Percentiles rank a stretch among this genome's conserved stretches.
Evolutionary conservation across 176 grass and related monocot species (phyloP).

Genomic region (Hordeum marinum): DNA sequence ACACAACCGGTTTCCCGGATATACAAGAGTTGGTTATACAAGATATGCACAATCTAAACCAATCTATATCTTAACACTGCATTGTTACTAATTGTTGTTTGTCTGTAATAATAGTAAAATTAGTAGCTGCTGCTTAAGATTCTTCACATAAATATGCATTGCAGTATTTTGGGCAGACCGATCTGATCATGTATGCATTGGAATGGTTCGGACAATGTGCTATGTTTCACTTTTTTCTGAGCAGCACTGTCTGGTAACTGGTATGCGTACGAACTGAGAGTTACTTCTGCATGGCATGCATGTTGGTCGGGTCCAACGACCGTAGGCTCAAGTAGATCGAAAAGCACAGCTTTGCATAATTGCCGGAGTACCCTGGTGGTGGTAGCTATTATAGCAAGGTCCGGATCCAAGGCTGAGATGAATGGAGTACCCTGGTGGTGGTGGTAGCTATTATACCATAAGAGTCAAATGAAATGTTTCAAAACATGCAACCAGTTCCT

Average conservation of each 20-base stretch:
- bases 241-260: not conserved
- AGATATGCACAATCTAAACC: too few relatives aligned
- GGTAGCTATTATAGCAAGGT: not conserved
- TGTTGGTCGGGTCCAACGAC: not conserved
- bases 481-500: too few relatives aligned
- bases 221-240: not conserved
- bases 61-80: too few relatives aligned
- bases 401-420: not conserved
- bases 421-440: not conserved
- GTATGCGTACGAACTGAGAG: not conserved
- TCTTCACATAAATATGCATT: not conserved
- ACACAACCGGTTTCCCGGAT: too few relatives aligned
- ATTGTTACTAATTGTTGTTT: not conserved
- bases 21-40: too few relatives aligned
- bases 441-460: not conserved
- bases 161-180: not conserved
- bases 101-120: not conserved
- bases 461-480: not conserved
- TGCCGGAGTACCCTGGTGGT: not conserved
- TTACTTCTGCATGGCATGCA: not conserved
- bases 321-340: not conserved
- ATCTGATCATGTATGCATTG: not conserved
- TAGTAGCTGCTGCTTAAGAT: not conserved
- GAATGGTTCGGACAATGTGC: not conserved
- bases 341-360: not conserved